These are phyloP conservation scores for Aureobasidium leucospermi DNA, from an alignment of 2,329 filamentous ascomycete species.

Conservation along the genomic window DNA sequence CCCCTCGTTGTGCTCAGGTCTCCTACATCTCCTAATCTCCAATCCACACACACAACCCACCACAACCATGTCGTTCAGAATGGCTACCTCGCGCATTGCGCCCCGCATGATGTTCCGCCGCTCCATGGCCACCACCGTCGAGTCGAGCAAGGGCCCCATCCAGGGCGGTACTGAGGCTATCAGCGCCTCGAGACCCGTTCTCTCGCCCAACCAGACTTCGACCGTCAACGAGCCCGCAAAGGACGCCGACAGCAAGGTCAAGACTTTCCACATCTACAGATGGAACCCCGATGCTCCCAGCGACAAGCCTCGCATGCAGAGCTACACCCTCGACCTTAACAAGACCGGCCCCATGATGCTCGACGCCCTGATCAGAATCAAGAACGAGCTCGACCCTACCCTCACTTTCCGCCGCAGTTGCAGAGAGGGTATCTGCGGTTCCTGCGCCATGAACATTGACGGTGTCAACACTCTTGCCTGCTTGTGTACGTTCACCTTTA, in stretches of 20 bases:
- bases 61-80: slow-evolving; percentile 27
- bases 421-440: slow-evolving; percentile 96
- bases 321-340: slow-evolving; percentile 90
- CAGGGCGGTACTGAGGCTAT: slow-evolving; percentile 24
- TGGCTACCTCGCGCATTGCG: slow-evolving; percentile 30
- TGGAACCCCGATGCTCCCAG: slow-evolving; percentile 93
- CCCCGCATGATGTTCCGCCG: slow-evolving; percentile 23
- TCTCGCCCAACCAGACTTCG: slow-evolving; percentile 49
- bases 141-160: slow-evolving; percentile 26
- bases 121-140: slow-evolving; percentile 30
- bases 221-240: slow-evolving; percentile 55
- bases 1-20: background rate
- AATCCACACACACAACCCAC: slow-evolving; percentile 15
- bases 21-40: slow-evolving; percentile 16
- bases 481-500: slow-evolving; percentile 63
- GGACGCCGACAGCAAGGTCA: slow-evolving; percentile 56
- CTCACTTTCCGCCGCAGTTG: slow-evolving; percentile 94
- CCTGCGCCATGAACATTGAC: slow-evolving; percentile 99
- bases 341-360: slow-evolving; percentile 99
- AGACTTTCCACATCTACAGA: slow-evolving; percentile 97
- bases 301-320: slow-evolving; percentile 92
- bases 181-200: slow-evolving; percentile 25
- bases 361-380: slow-evolving; percentile 93
- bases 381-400: slow-evolving; percentile 97
- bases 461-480: slow-evolving; percentile 97